Conservation (phyloP, 2,329 filamentous ascomycete genomes). For the Stagonosporopsis cucurbitacearum region DNA sequence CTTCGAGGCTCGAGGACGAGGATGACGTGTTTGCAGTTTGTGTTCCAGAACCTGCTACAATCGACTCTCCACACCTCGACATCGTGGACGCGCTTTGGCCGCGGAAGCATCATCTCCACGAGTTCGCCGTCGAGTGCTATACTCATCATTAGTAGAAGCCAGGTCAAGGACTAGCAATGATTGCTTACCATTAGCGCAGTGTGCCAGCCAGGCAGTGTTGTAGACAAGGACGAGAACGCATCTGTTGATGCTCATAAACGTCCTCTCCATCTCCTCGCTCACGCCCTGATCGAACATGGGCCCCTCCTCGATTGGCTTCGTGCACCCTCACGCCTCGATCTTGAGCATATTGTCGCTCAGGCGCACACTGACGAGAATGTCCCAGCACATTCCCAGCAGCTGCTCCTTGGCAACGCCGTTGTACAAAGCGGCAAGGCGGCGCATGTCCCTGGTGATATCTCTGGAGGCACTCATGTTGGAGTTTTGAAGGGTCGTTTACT, state of each 20-base stretch:
- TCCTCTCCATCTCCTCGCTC: neutral
- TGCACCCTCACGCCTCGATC: neutral
- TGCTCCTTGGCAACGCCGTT: neutral
- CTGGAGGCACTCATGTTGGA: neutral
- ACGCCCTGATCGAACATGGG: neutral
- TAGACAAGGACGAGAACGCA: neutral
- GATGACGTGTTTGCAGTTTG: neutral
- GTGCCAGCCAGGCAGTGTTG: conserved; percentile 3
- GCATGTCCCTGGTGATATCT: neutral
- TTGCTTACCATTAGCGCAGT: neutral
- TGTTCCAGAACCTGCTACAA: neutral
- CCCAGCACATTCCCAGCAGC: neutral
- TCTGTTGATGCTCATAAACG: neutral
- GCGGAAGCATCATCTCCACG: neutral
- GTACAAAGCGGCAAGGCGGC: conserved; percentile 3
- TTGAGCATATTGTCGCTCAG: neutral
- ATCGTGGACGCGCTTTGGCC: neutral
- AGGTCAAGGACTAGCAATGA: too few species aligned
- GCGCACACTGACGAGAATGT: neutral
- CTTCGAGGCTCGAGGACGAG: neutral
- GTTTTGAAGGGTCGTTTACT: neutral
- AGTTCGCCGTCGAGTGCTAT: neutral
- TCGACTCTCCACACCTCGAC: neutral
- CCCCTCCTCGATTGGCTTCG: neutral
- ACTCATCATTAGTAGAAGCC: neutral